Conservation (phyloP, 352 stramenopile genomes). For the Phytophthora pisi region DNA sequence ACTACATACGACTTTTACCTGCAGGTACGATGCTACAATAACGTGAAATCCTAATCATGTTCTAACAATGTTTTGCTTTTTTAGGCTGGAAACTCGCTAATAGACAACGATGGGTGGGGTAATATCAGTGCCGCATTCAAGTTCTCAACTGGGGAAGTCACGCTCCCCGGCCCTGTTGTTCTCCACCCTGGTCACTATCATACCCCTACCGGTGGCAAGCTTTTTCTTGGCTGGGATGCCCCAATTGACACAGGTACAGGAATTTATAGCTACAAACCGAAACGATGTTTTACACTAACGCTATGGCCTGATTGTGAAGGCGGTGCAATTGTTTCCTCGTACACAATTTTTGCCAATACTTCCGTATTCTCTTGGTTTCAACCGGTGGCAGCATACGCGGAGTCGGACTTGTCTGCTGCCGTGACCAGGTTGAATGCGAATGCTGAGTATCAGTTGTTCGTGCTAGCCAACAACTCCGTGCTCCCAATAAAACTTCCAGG, state of each 20-base stretch:
- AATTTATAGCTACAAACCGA: neutral
- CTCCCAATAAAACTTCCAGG: conserved; percentile 25
- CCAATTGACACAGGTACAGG: conserved; percentile 52
- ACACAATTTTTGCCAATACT: conserved; percentile 44
- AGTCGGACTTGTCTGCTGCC: conserved; percentile 10
- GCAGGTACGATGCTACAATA: conserved; percentile 37
- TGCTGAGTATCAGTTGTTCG: conserved; percentile 57
- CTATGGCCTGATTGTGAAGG: conserved; percentile 22
- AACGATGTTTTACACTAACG: neutral
- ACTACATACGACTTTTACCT: conserved; percentile 53
- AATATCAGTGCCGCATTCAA: conserved; percentile 31
- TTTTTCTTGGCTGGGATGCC: conserved; percentile 54
- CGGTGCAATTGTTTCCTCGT: conserved; percentile 40
- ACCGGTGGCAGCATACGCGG: conserved; percentile 16
- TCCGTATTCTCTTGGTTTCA: conserved; percentile 33
- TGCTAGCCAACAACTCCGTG: conserved; percentile 48
- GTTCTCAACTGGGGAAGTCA: conserved; percentile 39
- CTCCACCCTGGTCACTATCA: conserved; percentile 22
- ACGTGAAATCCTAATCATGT: neutral
- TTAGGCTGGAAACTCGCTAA: conserved; percentile 54
- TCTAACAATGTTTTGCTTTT: neutral
- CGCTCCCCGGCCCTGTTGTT: conserved; percentile 42
- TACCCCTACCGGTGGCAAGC: conserved; percentile 50
- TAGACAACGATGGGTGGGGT: conserved; percentile 54
- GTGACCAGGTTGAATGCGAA: conserved; percentile 44